phyloP scores from a whole-genome alignment of 75 land plant genomes.

The Isoetes taiwanensis region DNA sequence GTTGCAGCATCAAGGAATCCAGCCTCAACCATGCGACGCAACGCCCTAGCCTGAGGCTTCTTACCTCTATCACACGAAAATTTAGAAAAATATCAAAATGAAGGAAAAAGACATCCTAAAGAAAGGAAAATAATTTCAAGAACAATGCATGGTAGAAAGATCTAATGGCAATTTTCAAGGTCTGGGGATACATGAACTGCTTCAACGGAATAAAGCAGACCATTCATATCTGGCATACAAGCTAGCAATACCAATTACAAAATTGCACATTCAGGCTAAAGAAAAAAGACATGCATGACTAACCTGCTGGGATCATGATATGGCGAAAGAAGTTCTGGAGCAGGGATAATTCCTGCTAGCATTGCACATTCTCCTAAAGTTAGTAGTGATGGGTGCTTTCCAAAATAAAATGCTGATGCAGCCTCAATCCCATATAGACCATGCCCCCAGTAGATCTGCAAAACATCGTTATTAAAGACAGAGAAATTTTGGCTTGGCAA shows the following conservation, averaged over 20 bases:
- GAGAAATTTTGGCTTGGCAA: too few relatives aligned
- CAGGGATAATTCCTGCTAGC: conserved; percentile 63
- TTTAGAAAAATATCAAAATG: not conserved
- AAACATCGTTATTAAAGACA: too few relatives aligned
- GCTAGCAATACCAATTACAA: too few relatives aligned
- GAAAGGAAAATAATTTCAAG: too few relatives aligned
- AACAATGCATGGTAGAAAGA: too few relatives aligned
- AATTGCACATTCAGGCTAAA: too few relatives aligned
- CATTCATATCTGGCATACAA: too few relatives aligned
- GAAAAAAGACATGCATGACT: not conserved
- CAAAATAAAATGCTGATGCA: conserved; percentile 60
- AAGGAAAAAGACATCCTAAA: not conserved
- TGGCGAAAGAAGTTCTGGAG: conserved; percentile 56
- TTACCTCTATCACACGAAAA: conserved; percentile 36
- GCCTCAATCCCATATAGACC: conserved; percentile 53
- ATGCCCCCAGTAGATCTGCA: conserved; percentile 75
- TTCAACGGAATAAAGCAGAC: too few relatives aligned
- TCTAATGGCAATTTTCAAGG: too few relatives aligned
- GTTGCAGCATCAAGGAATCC: conserved; percentile 39
- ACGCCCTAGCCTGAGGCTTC: conserved; percentile 40
- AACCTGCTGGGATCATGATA: conserved; percentile 45
- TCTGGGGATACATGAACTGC: too few relatives aligned
- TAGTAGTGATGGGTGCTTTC: conserved; percentile 43
- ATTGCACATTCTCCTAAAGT: conserved; percentile 57
- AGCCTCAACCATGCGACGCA: conserved; percentile 53